Conservation (phyloP, 805 yeast species). For the Cephaloascus albidus region DNA sequence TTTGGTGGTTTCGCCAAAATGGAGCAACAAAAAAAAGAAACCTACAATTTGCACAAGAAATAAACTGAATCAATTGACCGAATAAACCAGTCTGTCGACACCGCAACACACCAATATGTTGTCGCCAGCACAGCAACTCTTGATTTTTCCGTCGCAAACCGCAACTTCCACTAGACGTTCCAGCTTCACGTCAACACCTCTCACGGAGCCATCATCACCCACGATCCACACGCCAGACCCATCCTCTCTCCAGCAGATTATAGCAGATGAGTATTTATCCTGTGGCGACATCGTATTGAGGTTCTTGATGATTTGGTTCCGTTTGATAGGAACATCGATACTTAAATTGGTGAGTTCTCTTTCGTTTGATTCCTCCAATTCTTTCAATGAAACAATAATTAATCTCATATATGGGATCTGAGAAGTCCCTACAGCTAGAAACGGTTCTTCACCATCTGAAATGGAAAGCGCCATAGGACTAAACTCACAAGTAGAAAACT, state of each 20-base stretch:
- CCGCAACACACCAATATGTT: conserved; percentile 43
- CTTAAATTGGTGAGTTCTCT: no score
- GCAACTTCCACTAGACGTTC: conserved; percentile 20
- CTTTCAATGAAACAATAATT: conserved; percentile 42
- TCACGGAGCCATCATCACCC: conserved; percentile 58
- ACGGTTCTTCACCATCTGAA: conserved; percentile 10
- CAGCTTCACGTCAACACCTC: conserved; percentile 48
- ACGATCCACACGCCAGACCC: conserved; percentile 54
- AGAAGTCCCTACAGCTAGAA: conserved; percentile 60
- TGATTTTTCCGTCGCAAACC: conserved; percentile 39
- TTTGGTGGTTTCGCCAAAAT: no score
- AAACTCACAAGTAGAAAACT: conserved; percentile 57
- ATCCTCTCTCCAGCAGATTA: conserved; percentile 32
- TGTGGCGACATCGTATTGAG: conserved; percentile 51
- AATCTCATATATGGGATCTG: conserved; percentile 73
- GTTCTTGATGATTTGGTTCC: conserved; percentile 18
- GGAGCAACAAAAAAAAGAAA: no score
- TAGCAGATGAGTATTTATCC: conserved; percentile 51
- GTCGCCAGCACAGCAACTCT: conserved; percentile 22
- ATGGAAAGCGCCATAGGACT: conserved; percentile 39
- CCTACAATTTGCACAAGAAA: no score
- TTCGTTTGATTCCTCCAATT: conserved; percentile 1
- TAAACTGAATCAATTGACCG: no score
- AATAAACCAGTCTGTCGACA: conserved; percentile 18
- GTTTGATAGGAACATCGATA: conserved; percentile 7